Base-by-base conservation (phyloP, 139 green algal genomes). In the Coelastrella sp. region DNA sequence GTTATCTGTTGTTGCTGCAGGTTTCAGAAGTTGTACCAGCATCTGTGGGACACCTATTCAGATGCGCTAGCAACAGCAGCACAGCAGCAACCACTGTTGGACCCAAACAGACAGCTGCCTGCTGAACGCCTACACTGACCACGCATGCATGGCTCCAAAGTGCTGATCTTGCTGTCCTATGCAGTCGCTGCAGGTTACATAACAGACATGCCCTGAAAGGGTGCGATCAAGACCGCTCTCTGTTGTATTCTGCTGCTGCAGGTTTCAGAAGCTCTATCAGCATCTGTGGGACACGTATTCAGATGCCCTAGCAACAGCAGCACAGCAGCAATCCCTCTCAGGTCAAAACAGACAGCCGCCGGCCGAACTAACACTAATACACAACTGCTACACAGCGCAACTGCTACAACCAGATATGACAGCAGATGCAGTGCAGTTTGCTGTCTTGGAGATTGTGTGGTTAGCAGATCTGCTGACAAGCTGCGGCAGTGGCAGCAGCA, bases 361-460 rank as follows among this genome's bases (percentile, higher is more conserved):
- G 3, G 57, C 82, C 7, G 84, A 94, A 82, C 77, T 94, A 83
- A 93, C 78, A 80, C 59, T 96, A 77, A 78, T 96, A 79, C 54
- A 86, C 3, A 92, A 96, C 89, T 93, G 89, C 88, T 80, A 80
- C 76, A 73, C 85, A 13, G 90, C 91, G 3, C 91, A 94, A 76
- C 77, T 90, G 86, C 47, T 85, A 76, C 86, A 90, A 17, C 86
- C 86, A 10, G 86, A 90, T 10, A 59, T 90, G 23, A 65, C 86
- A 20, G 76, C 77, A 65, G 76, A 90, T 64, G 86, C 86, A 8
- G 86, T 90, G 64, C 76, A 90, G 68, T 71, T 76, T 77, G 20
- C 32, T 47, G 47, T 54, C 11, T n/a, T 90, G 75, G 91, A 95
- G 92, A 78, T 91, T 22, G 65, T 80, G 32, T 97, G 95, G 95